Conservation (phyloP, 192 early-diverging fungal genomes). For the Entomortierella beljakovae region DNA sequence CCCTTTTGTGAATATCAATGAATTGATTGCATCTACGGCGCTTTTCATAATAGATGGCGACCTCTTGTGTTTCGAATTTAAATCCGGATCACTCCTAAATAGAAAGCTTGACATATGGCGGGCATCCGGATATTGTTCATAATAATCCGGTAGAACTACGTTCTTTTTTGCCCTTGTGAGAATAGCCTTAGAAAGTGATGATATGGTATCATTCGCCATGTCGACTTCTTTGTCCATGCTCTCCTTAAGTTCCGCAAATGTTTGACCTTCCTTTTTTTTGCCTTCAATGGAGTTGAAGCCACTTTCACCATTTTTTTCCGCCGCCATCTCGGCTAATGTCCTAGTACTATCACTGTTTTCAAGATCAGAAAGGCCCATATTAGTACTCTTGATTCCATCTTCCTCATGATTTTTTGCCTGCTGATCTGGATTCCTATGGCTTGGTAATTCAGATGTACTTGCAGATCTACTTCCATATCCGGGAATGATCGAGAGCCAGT, state of each 20-base stretch:
- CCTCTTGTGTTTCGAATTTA: conserved; percentile 6
- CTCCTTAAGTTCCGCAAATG: conserved; percentile 36
- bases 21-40: conserved; percentile 33
- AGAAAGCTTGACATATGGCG: conserved; percentile 15
- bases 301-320: conserved; percentile 5
- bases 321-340: conserved; percentile 27
- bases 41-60: conserved; percentile 44
- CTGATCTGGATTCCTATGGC: neutral
- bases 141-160: conserved; percentile 42
- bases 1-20: conserved; percentile 60
- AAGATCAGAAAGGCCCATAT: conserved; percentile 7
- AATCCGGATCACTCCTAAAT: neutral
- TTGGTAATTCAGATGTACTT: neutral
- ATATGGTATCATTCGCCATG: conserved; percentile 22
- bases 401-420: conserved; percentile 17
- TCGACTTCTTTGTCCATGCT: neutral
- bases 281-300: neutral
- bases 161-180: conserved; percentile 46
- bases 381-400: conserved; percentile 7
- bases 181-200: conserved; percentile 38
- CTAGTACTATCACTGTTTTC: neutral
- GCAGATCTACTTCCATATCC: conserved; percentile 24
- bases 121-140: conserved; percentile 41
- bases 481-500: conserved; percentile 49
- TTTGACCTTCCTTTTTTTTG: neutral